Evolutionary conservation across 225 moss, liverwort and hornwort species (phyloP).

Genomic region (Antitrichia curtipendula): DNA sequence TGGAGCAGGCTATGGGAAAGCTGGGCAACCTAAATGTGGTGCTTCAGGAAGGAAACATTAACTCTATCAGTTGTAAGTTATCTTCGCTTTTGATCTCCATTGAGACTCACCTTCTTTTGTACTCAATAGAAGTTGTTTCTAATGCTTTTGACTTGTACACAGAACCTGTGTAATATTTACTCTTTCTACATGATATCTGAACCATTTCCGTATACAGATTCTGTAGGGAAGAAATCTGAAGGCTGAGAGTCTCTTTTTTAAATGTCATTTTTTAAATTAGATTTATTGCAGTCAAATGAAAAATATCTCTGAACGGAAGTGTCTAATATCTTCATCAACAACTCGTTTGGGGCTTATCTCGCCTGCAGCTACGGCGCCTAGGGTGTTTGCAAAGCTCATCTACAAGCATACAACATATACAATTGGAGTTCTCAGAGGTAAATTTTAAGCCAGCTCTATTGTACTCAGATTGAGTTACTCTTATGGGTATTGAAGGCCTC

Average conservation of each 20-base stretch:
- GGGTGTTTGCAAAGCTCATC: neutral
- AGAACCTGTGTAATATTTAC: neutral
- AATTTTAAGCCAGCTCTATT: neutral
- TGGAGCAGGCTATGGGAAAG: neutral
- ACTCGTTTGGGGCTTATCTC: neutral
- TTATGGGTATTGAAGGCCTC: neutral
- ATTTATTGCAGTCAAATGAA: neutral
- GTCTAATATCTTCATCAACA: neutral
- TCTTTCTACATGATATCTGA: neutral
- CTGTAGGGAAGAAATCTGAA: neutral
- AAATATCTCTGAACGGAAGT: neutral
- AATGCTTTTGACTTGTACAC: neutral
- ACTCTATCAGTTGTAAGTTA: neutral
- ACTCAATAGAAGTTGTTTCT: neutral
- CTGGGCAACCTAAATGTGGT: neutral
- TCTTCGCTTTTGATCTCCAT: neutral
- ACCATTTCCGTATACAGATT: neutral
- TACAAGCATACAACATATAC: neutral
- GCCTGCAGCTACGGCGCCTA: neutral
- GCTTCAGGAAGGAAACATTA: neutral
- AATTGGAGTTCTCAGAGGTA: neutral
- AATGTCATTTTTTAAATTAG: neutral
- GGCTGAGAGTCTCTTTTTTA: neutral
- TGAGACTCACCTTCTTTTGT: neutral
- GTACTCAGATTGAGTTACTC: neutral